Conservation (phyloP, 805 yeast genomes). For the Starmerella ratchasimensis region DNA sequence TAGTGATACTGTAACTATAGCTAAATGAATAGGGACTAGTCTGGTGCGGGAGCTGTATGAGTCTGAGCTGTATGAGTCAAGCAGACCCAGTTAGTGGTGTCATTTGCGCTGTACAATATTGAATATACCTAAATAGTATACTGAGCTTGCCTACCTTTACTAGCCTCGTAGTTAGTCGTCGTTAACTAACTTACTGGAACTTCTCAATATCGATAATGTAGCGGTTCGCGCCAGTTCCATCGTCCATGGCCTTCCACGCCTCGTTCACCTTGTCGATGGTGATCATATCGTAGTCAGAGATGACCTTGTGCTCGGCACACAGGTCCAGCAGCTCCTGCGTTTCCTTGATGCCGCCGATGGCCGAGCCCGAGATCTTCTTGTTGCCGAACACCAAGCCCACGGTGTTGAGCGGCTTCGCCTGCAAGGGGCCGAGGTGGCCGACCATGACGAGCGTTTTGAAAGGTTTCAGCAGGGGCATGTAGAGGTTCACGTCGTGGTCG, state of each 20-base stretch:
- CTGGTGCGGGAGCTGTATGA: too few relatives aligned
- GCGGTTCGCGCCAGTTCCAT: conserved; percentile 13
- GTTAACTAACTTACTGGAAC: conserved; percentile 5
- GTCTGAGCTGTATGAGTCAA: too few relatives aligned
- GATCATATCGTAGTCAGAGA: conserved; percentile 50
- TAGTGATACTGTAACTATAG: too few relatives aligned
- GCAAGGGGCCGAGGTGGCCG: conserved; percentile 42
- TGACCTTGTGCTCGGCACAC: conserved; percentile 44
- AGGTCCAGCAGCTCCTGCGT: conserved; percentile 51
- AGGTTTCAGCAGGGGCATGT: conserved; percentile 40
- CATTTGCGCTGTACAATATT: too few relatives aligned
- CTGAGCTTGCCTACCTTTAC: too few relatives aligned
- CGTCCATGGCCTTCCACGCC: conserved; percentile 11
- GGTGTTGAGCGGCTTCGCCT: conserved; percentile 34
- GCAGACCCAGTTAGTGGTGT: neutral
- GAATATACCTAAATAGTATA: too few relatives aligned
- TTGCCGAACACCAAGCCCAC: conserved; percentile 34
- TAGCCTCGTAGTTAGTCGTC: too few relatives aligned
- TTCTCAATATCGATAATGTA: conserved; percentile 11
- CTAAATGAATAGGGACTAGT: too few relatives aligned
- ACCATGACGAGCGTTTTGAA: conserved; percentile 48
- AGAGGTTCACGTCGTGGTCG: conserved; percentile 36
- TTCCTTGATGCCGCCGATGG: conserved; percentile 50
- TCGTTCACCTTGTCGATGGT: conserved; percentile 29
- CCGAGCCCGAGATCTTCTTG: conserved; percentile 31